Conservation (phyloP, 2,329 filamentous ascomycete genomes). For the Daldinia sp. region DNA sequence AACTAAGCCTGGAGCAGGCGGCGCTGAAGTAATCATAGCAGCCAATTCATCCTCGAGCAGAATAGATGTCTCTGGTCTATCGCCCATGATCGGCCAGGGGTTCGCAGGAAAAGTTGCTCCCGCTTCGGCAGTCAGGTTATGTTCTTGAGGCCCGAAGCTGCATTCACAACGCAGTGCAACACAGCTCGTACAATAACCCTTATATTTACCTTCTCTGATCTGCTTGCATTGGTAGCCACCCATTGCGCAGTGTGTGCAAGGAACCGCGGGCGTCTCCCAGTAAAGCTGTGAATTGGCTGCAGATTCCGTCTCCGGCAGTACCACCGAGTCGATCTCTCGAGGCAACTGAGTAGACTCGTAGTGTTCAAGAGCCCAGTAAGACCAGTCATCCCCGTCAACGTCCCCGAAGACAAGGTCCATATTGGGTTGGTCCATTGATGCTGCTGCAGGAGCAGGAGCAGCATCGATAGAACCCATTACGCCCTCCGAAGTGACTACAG, state of each 20-base stretch:
- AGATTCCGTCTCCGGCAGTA: constrained; percentile 49
- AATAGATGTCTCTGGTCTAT: constrained; percentile 57
- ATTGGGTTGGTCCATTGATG: constrained; percentile 49
- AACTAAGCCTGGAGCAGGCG: constrained; percentile 30
- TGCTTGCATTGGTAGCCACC: constrained; percentile 71
- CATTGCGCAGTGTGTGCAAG: constrained; percentile 65
- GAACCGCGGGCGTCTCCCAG: constrained; percentile 60
- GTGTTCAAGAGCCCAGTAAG: constrained; percentile 70
- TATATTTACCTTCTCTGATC: constrained; percentile 69
- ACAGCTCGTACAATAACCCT: constrained; percentile 72
- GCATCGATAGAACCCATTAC: constrained; percentile 49
- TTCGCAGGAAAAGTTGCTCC: constrained; percentile 58
- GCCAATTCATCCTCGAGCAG: constrained; percentile 54
- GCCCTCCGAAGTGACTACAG: constrained; percentile 54
- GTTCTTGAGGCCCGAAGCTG: constrained; percentile 62
- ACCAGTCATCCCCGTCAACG: constrained; percentile 69
- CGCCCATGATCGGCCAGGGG: constrained; percentile 60
- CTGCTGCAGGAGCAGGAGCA: constrained; percentile 5
- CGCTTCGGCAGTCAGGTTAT: constrained; percentile 52
- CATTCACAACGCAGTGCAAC: constrained; percentile 70
- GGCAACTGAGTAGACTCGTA: constrained; percentile 61
- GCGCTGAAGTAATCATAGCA: constrained; percentile 43
- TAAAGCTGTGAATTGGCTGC: constrained; percentile 51
- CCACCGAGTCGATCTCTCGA: constrained; percentile 51
- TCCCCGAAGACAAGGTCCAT: constrained; percentile 68